Base-by-base conservation (phyloP, 352 stramenopile species). In the Discostella stelligera region DNA sequence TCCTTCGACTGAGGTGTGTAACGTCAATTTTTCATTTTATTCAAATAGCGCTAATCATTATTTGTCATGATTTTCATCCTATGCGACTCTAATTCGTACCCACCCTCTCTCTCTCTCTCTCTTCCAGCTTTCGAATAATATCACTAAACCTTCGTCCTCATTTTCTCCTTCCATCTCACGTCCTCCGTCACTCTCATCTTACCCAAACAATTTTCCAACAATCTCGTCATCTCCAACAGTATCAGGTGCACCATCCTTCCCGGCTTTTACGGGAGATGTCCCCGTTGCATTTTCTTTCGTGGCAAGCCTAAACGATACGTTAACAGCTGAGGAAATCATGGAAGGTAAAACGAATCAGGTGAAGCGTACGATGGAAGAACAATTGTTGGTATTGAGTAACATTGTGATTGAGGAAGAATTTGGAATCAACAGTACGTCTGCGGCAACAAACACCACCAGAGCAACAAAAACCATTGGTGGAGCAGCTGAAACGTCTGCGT, bases 321-420 rank as follows among this genome's bases (percentile, higher is more conserved):
- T 74, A 1, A 74, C 60, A 20, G 69, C 68, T 3, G 58, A 59
- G 39, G 68, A 63, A n/a, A 52, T 82, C 21, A 63, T 73, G 41
- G 50, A 60, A 0, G 74, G 30, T 54, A 44, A 62, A 50, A 71
- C 48, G 1, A 82, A 77, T 77, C 53, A 77, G 52, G 44, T 77
- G 0, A 77, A 76, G 32, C 16, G 39, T 13, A 49, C 58, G 25
- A 27, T 82, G 46, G 62, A 82, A 56, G 50, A 69, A 30, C 21
- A 44, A 41, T 49, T 82, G 32, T 55, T 77, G 54, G 50, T 55
- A 32, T 50, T 82, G 49, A 64, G 61, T 59, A n/a, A 74, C 32
- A 39, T 56, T 18, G 69, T 75, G 10, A 62, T 75, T 21, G 75
- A 54, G 11, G 63, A 72, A 27, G 66, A 66, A 13, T 72, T 72